Evolutionary conservation across 257 asterid species (phyloP).

Genomic region (Fraxinus anomala): DNA sequence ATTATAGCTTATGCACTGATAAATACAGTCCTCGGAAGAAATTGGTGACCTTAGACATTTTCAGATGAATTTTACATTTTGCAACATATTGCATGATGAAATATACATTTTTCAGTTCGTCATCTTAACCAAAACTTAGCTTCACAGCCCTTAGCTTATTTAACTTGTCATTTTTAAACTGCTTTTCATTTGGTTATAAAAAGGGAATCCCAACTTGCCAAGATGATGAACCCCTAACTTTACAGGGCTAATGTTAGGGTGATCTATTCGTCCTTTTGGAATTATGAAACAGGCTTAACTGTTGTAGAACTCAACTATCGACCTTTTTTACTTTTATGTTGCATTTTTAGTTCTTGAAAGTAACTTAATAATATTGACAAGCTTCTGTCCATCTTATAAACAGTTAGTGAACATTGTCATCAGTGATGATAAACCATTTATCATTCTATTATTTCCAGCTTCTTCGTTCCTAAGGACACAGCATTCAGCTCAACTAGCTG

Average conservation of each 20-base stretch:
- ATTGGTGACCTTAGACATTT: not conserved
- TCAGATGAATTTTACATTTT: not conserved
- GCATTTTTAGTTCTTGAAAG: not conserved
- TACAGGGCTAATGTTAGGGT: not conserved
- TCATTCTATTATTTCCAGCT: constrained; percentile 44
- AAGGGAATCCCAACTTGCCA: not conserved
- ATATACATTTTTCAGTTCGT: not conserved
- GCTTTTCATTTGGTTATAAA: not conserved
- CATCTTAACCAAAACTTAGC: not conserved
- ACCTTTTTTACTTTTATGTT: not conserved
- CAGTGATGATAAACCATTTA: not conserved
- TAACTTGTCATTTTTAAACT: not conserved
- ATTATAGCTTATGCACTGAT: constrained; percentile 9
- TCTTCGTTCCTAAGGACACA: constrained; percentile 65
- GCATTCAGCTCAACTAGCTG: constrained; percentile 52
- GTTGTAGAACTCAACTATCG: not conserved
- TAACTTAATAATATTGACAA: not conserved
- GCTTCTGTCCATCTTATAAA: not conserved
- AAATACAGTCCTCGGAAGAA: not conserved
- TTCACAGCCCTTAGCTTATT: not conserved
- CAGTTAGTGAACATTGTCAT: not conserved
- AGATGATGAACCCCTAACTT: not conserved
- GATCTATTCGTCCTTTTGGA: not conserved
- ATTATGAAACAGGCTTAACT: not conserved
- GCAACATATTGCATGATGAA: not conserved